Base-by-base conservation (phyloP, 192 early-diverging fungal genomes). In the Nowakowskiella sp. region DNA sequence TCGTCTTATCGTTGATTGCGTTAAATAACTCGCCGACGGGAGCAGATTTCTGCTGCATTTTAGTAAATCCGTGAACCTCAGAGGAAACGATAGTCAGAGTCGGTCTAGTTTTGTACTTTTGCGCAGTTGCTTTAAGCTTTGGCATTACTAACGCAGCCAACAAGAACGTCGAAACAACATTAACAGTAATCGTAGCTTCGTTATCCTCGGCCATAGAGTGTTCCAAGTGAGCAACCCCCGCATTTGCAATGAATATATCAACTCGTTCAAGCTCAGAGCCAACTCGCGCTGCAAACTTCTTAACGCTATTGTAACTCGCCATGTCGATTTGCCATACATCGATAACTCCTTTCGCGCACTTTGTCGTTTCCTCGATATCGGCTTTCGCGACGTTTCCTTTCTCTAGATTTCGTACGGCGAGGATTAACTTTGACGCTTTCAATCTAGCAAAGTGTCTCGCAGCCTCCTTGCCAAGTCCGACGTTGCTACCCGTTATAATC, bases 41-140 rank as follows among this genome's bases (percentile, higher is more conserved):
- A 1, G 16, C 42, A 16, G 22, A 9, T 23, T 29, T 42, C 16
- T 42, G 44, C 19, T 42, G 53, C 13, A 55, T 33, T 19, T 22
- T 42, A 3, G 53, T 55, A 13, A 55, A 52, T 23, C 31, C 31
- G 48, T 55, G 53, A 30, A 55, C 53, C 45, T 55, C 53, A 5
- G 42, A 47, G 44, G 53, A 42, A 1, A 55, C 53, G 21, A 55
- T 55, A 3, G 46, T 50, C 3, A 42, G 16, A n/a, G 28, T 42
- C 6, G 53, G 44, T 24, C 31, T 16, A 29, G 49, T 29, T 3
- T 28, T 28, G 22, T 30, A 47, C 53, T 50, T 55, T 47, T 50
- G 27, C 8, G 53, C 53, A 23, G 53, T 23, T 47, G 30, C 53
- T 13, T 47, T 10, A 30, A 55, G 53, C 19, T 47, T 42, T 22